Conservation (phyloP, 345 rosid species). For the Lepidium didymum region DNA sequence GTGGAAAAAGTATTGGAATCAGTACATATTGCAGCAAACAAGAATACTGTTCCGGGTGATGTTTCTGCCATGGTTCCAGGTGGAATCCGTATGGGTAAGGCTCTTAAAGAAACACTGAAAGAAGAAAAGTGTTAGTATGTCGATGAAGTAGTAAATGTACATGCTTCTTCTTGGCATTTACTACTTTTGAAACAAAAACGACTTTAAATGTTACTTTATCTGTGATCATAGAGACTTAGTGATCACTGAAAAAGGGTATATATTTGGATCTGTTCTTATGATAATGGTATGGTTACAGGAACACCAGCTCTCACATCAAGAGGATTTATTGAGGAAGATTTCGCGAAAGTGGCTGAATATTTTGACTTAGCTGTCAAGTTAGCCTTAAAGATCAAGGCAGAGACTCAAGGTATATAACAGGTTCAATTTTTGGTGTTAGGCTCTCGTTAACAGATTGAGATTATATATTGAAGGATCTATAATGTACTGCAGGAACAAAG, state of each 20-base stretch:
- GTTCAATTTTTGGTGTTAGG: background rate
- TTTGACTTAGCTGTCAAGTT: slow-evolving; percentile 78
- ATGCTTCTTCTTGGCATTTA: too few species aligned
- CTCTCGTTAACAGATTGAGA: background rate
- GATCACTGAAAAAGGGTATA: background rate
- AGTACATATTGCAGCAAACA: slow-evolving; percentile 90
- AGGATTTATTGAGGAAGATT: slow-evolving; percentile 86
- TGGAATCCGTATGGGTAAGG: slow-evolving; percentile 91
- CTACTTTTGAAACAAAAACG: too few species aligned
- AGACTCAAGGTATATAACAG: slow-evolving; percentile 43
- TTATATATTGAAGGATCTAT: background rate
- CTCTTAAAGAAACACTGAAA: background rate
- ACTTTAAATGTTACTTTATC: too few species aligned
- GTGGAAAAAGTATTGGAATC: slow-evolving; percentile 88
- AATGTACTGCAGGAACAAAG: slow-evolving; percentile 52
- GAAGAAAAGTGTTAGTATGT: too few species aligned
- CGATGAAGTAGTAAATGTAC: too few species aligned
- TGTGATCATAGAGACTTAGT: background rate
- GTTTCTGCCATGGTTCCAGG: slow-evolving; percentile 99
- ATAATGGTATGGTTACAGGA: slow-evolving; percentile 40
- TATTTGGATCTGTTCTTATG: background rate
- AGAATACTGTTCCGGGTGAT: slow-evolving; percentile 97
- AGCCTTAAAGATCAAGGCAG: slow-evolving; percentile 74
- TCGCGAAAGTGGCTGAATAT: slow-evolving; percentile 80
- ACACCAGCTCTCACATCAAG: slow-evolving; percentile 97